Evolutionary conservation across 1,284 basidiomycete genomes (phyloP), one percentile per base, ranked within the genome.

Genomic region (Cutaneotrichosporon arboriforme): DNA sequence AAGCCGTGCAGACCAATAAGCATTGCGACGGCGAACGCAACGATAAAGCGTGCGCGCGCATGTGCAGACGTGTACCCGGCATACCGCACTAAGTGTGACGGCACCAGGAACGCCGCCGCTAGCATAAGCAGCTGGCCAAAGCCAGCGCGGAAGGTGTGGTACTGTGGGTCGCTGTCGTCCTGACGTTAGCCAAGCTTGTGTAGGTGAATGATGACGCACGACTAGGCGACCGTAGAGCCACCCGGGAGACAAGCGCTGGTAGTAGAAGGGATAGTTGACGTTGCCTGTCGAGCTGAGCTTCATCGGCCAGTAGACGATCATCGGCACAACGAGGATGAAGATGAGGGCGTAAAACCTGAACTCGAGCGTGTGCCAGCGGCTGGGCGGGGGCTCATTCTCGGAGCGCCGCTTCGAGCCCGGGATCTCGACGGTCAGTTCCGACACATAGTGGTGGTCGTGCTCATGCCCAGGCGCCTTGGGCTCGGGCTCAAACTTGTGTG

Each of bases 141-240:
- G 66, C 89, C 89, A 62, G 80, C 78, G 46, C 90, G 81, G 73
- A 94, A 91, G 2, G 83, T 81, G 20, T 86, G 85, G 68, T 90
- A 92, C 76, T 93, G 90, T 0, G 78, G 76, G 65, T 93, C 90
- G 58, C 87, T 90, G 67, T 86, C 88, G 69, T 94, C 90, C 88
- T 43, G 41, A 7, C 21, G 41, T 43, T 21, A 43, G 41, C 22
- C 20, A 12, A 13, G 14, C 10, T 31, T 5, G 26, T 10, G 10
- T 7, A 31, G 26, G 22, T 3, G 5, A 26, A 21, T 17, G 10
- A 18, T n/a, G 10, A 43, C 41, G 20, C 22, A 43, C 41, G 13
- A 79, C 73, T 51, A 68, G 61, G 21, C 77, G 68, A 1, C 76
- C 75, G 15, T 74, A 72, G 22, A 81, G 63, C 80, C 80, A 82